Evolutionary conservation across 1,284 basidiomycete species (phyloP).

Genomic region (Austropuccinia psidii): DNA sequence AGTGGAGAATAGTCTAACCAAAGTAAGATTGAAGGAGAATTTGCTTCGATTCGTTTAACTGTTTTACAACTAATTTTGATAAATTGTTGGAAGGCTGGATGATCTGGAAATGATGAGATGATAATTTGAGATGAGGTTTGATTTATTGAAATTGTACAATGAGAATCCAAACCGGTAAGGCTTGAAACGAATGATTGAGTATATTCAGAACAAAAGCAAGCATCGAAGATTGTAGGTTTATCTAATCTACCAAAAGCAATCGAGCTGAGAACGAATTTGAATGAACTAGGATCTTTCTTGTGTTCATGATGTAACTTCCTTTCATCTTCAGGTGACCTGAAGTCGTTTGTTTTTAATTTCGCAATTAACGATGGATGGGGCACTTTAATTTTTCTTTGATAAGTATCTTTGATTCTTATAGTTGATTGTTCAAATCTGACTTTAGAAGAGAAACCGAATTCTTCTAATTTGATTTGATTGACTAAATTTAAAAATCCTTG

Average conservation of each 20-base stretch:
- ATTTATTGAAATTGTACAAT: background rate
- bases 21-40: conserved; percentile 13
- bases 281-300: background rate
- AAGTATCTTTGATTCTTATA: background rate
- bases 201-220: conserved; percentile 16
- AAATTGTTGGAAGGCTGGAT: background rate
- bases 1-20: conserved; percentile 4
- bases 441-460: background rate
- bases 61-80: conserved; percentile 1
- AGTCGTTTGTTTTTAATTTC: background rate
- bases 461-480: background rate
- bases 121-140: background rate
- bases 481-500: conserved; percentile 1
- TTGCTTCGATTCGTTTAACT: conserved; percentile 10
- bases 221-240: background rate
- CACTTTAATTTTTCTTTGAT: background rate
- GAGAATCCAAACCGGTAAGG: background rate
- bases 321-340: background rate
- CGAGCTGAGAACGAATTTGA: background rate
- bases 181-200: background rate
- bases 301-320: background rate
- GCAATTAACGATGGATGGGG: background rate
- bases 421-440: conserved; percentile 1
- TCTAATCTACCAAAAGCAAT: background rate
- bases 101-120: background rate